phyloP scores from a whole-genome alignment of 148 eudicot genomes.

The Heliosperma pusillum region DNA sequence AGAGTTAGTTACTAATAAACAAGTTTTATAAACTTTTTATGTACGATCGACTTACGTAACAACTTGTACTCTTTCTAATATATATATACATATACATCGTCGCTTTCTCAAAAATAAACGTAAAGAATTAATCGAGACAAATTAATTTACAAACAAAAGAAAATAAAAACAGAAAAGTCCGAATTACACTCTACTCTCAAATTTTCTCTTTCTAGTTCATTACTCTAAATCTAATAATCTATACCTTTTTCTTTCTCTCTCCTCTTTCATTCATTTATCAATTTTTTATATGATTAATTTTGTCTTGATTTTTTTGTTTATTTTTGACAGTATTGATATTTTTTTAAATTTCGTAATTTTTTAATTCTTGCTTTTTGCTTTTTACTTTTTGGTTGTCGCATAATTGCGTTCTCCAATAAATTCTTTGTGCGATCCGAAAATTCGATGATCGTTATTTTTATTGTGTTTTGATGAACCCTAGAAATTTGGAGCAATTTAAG shows the following conservation, averaged over 20 bases:
- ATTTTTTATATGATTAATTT: background rate
- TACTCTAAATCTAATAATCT: conserved; percentile 37
- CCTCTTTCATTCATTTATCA: background rate
- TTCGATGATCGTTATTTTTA: conserved; percentile 20
- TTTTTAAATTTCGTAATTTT: background rate
- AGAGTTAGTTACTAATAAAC: too few relatives aligned
- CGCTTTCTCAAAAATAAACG: too few relatives aligned
- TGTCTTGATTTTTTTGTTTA: background rate
- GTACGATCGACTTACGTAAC: too few relatives aligned
- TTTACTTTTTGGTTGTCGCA: conserved; percentile 1
- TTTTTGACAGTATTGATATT: background rate
- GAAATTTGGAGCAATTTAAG: background rate
- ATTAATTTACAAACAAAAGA: too few relatives aligned
- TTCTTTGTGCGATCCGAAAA: conserved; percentile 17
- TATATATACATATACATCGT: too few relatives aligned
- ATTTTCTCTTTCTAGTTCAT: conserved; percentile 37
- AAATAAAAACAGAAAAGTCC: conserved; percentile 29
- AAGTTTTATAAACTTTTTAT: too few relatives aligned
- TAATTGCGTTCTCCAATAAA: background rate
- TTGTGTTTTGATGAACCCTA: conserved; percentile 17
- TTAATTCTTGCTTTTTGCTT: background rate
- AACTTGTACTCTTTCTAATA: too few relatives aligned
- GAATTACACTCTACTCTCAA: conserved; percentile 15
- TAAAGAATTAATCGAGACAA: too few relatives aligned
- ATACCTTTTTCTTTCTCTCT: conserved; percentile 12